Base-by-base conservation (phyloP, 306 rosid species). In the Quercus berberidifolia region DNA sequence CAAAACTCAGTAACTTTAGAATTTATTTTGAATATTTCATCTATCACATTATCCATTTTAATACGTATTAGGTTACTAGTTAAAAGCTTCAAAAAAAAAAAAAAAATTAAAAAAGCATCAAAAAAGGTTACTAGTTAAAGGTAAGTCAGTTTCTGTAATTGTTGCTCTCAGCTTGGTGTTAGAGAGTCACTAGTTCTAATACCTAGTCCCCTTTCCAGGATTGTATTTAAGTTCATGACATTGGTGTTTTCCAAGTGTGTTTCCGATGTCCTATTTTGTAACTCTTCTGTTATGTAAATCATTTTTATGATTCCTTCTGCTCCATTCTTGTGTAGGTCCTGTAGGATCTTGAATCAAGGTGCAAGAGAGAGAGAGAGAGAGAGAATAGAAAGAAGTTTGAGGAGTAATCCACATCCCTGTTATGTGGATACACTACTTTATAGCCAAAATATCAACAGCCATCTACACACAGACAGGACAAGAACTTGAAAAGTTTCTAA, bases 381-480 rank as follows among this genome's bases (percentile, higher is more conserved):
- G 31, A 5, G 41, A 28, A 23, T 59, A 62, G 41, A 69, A 33
- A 77, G n/a, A 65, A 19, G 11, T 41, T 15, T 15, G 25, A 75
- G 25, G 57, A 35, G 71, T 55, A 57, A 8, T 70, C 59, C 35
- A 51, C 67, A 13, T 69, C 63, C 76, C 41, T 73, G 49, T 1
- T 13, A 52, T 51, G 38, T 31, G 55, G 28, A 74, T 23, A 78
- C 69, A 54, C 56, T 70, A 17, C 6, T 20, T 15, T 76, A 76
- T 18, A 76, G 60, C 70, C n/a, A 46, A 41, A 68, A 21, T 72
- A 76, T 76, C 74, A 41, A 54, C 28, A 20, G 21, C 51, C 73
- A 74, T 55, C n/a, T n/a, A 8, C 41, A 65, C 56, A 69, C 63
- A 49, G 71, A 54, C 49, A 52, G 54, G 74, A 57, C 63, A 75